Percentiles rank a stretch among this genome's conserved stretches.
Evolutionary conservation across 1,284 basidiomycete species (phyloP).

Genomic region (Tremellales sp.): DNA sequence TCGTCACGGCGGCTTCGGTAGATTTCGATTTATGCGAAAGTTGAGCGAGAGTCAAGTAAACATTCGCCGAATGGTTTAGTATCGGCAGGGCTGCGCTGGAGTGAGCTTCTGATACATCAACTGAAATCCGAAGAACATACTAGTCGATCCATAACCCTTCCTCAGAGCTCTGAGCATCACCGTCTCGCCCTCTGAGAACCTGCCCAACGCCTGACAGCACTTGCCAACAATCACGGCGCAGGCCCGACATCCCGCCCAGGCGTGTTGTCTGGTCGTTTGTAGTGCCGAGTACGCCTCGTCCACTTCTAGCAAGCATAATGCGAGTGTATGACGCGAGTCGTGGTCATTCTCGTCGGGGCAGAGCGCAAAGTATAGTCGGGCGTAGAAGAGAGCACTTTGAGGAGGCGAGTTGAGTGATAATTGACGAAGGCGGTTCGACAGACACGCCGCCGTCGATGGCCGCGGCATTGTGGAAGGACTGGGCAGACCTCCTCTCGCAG

Average conservation of each 20-base stretch:
- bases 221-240: slow-evolving; percentile 75
- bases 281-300: slow-evolving; percentile 73
- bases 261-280: slow-evolving; percentile 57
- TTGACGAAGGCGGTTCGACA: slow-evolving; percentile 31
- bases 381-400: slow-evolving; percentile 39
- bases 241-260: slow-evolving; percentile 56
- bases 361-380: slow-evolving; percentile 33
- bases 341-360: slow-evolving; percentile 55
- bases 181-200: slow-evolving; percentile 48
- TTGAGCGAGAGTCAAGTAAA: slow-evolving; percentile 32
- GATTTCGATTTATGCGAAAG: slow-evolving; percentile 48
- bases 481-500: too few relatives aligned
- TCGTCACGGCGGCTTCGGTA: slow-evolving; percentile 64
- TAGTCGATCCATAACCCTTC: too few relatives aligned
- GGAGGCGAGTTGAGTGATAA: slow-evolving; percentile 31
- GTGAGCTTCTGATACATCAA: too few relatives aligned
- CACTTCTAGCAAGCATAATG: slow-evolving; percentile 66
- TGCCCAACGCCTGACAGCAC: slow-evolving; percentile 66
- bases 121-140: too few relatives aligned
- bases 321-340: slow-evolving; percentile 78
- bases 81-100: too few relatives aligned
- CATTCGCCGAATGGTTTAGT: too few relatives aligned
- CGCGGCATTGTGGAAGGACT: not conserved
- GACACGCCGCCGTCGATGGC: slow-evolving; percentile 9
- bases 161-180: slow-evolving; percentile 38